These are phyloP conservation scores for Lyophyllum atratum DNA, from an alignment of 768 basidiomycete species.

Conservation along the genomic window DNA sequence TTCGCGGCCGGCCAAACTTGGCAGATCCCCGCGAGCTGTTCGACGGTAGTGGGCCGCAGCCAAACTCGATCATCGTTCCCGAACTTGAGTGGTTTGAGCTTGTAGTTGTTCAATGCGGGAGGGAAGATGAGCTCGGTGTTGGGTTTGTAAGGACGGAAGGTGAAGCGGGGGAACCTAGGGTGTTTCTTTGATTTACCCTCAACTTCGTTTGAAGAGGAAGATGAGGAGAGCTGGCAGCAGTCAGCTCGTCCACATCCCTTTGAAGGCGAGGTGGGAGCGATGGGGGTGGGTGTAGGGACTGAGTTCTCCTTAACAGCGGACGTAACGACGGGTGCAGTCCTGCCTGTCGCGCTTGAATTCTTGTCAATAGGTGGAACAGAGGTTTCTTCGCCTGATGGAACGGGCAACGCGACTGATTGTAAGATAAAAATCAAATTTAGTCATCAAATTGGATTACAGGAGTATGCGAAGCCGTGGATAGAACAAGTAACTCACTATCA, in stretches of 20 bases:
- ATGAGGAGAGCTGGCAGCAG: constrained; percentile 16
- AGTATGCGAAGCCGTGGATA: not conserved
- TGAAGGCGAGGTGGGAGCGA: not conserved
- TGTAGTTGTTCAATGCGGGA: constrained; percentile 6
- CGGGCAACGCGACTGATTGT: too few relatives aligned
- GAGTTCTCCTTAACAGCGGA: too few relatives aligned
- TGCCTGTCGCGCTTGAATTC: too few relatives aligned
- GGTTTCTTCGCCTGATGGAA: too few relatives aligned
- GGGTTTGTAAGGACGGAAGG: constrained; percentile 15
- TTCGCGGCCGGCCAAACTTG: constrained; percentile 5
- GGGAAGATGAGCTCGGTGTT: constrained; percentile 18
- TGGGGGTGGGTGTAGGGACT: not conserved
- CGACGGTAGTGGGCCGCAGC: constrained; percentile 12
- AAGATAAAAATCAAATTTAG: too few relatives aligned
- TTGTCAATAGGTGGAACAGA: too few relatives aligned
- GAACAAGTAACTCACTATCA: constrained; percentile 4
- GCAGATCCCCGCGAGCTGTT: constrained; percentile 13
- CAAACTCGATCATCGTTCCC: constrained; percentile 14
- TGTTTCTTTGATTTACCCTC: constrained; percentile 2
- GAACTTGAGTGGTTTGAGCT: constrained; percentile 10
- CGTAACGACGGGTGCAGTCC: too few relatives aligned
- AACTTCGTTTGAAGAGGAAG: not conserved
- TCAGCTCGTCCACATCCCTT: constrained; percentile 18
- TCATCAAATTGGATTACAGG: not conserved
- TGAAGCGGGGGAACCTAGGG: constrained; percentile 17